A percentile compares a stretch with the other conserved stretches of the same genome.
phyloP scores from a whole-genome alignment of 345 rosid genomes.

The Dovyalis caffra region DNA sequence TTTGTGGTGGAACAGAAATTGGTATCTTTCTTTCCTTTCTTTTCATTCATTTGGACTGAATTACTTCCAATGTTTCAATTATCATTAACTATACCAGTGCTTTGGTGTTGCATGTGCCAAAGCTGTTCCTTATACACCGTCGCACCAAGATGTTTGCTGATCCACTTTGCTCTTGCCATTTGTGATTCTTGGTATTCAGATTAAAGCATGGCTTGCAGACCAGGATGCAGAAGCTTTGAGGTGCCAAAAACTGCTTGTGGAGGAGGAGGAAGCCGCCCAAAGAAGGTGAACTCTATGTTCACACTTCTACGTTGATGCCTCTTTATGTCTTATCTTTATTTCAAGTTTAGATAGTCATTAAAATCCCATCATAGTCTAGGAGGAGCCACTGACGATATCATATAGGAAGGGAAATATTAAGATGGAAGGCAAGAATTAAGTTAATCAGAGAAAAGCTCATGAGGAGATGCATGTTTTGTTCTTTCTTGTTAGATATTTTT shows the following conservation, averaged over 20 bases:
- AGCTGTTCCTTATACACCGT: neutral
- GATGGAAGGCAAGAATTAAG: neutral
- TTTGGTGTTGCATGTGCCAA: neutral
- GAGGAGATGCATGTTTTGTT: neutral
- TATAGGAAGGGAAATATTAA: neutral
- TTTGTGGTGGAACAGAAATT: slow-evolving; percentile 82
- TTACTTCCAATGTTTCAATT: neutral
- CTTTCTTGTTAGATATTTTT: neutral
- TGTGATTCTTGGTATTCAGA: slow-evolving; percentile 39
- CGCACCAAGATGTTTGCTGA: neutral
- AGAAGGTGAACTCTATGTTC: slow-evolving; percentile 50
- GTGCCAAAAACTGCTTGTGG: slow-evolving; percentile 86
- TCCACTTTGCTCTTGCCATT: neutral
- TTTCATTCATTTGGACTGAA: neutral
- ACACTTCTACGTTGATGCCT: neutral
- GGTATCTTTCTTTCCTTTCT: slow-evolving; percentile 41
- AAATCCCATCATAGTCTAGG: neutral
- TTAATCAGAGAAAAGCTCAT: neutral
- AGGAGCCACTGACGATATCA: neutral
- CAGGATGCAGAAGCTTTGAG: slow-evolving; percentile 94
- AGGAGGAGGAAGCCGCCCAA: slow-evolving; percentile 96
- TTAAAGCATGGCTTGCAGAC: slow-evolving; percentile 88
- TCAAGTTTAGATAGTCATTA: neutral
- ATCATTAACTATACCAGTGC: neutral
- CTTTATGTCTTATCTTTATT: neutral